Base-by-base conservation (phyloP, 2,329 filamentous ascomycete species). In the Plectosphaerella sp. region DNA sequence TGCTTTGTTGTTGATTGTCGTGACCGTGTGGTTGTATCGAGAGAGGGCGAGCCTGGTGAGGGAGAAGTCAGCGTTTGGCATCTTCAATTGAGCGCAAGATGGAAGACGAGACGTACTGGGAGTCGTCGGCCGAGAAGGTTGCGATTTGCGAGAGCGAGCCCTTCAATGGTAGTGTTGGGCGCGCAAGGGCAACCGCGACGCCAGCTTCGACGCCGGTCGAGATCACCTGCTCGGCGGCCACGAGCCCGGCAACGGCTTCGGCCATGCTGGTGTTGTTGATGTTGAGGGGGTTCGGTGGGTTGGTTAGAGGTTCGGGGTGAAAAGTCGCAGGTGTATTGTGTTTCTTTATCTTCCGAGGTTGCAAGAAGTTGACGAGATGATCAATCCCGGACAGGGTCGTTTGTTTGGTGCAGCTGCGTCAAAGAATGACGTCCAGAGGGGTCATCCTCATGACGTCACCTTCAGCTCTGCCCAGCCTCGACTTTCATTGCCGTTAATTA, bases 121-220 rank as follows among this genome's bases (percentile, higher is more conserved):
- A 61, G 12, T 59, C 56, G 42, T 64, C 54, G 5, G 61, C 53
- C 2, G 52, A 66, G 53, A 54, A 71, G 58, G 57, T 71, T 60
- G 54, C 71, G 49, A 83, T 71, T 49, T 74, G 76, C 10, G 67
- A 71, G 45, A 82, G 71, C 1, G 72, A 72, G 8, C 76, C 76
- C 54, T 74, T 77, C 49, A 82, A 67, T 11, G 78, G 77, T 45
- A 76, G 69, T 0, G 79, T 79, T 1, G 79, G 75, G 54, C 77
- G 76, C 24, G 76, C 73, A 6, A 80, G 63, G 24, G 75, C 71
- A 5, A 69, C 69, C 9, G 72, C 76, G 11, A 64, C 67, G 16
- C 65, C 69, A 10, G 64, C 69, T 57, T 75, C 67, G 45, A 72
- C 51, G 14, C 68, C 61, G 1, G 72, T 73, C 10, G 70, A 69